Percentiles rank a stretch among this genome's conserved stretches.
These are phyloP conservation scores for Waitea zeae DNA, from an alignment of 1,284 basidiomycete species.

Conservation along the genomic window DNA sequence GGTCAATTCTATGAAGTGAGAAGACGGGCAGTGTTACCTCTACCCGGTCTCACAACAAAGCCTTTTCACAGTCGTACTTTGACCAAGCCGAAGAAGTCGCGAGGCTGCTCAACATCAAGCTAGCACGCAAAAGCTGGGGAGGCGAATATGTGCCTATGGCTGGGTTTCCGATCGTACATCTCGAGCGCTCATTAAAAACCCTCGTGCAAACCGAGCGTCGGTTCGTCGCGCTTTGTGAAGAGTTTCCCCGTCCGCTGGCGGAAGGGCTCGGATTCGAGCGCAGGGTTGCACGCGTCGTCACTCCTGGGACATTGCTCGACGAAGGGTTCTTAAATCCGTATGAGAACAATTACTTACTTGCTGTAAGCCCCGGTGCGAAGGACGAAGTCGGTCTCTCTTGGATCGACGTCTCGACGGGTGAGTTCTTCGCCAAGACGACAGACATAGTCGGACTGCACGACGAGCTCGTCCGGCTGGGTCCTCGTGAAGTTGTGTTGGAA, in stretches of 20 bases:
- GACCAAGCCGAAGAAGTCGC: slow-evolving; percentile 75
- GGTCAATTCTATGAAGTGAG: slow-evolving; percentile 89
- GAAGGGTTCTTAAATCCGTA: slow-evolving; percentile 73
- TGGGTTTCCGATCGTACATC: slow-evolving; percentile 77
- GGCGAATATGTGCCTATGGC: slow-evolving; percentile 60
- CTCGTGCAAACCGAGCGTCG: slow-evolving; percentile 70
- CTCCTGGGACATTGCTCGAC: slow-evolving; percentile 85
- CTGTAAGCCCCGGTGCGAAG: slow-evolving; percentile 24
- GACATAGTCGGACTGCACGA: slow-evolving; percentile 47
- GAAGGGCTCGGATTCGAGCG: slow-evolving; percentile 49
- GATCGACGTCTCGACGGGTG: slow-evolving; percentile 92
- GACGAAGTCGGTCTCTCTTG: slow-evolving; percentile 56
- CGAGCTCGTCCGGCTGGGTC: slow-evolving; percentile 69
- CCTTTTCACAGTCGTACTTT: slow-evolving; percentile 64
- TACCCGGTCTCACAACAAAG: not conserved
- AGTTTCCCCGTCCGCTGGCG: slow-evolving; percentile 39
- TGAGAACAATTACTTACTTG: slow-evolving; percentile 80
- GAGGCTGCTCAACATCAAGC: slow-evolving; percentile 62
- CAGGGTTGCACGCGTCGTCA: slow-evolving; percentile 72
- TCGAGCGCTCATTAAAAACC: slow-evolving; percentile 75
- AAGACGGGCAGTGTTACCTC: too few relatives aligned
- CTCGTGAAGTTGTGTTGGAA: slow-evolving; percentile 70
- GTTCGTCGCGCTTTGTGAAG: slow-evolving; percentile 86
- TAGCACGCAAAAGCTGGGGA: slow-evolving; percentile 59
- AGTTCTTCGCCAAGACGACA: slow-evolving; percentile 67